Evolutionary conservation across 495 filamentous ascomycete genomes (phyloP).

Genomic region (Talaromyces proteolyticus): DNA sequence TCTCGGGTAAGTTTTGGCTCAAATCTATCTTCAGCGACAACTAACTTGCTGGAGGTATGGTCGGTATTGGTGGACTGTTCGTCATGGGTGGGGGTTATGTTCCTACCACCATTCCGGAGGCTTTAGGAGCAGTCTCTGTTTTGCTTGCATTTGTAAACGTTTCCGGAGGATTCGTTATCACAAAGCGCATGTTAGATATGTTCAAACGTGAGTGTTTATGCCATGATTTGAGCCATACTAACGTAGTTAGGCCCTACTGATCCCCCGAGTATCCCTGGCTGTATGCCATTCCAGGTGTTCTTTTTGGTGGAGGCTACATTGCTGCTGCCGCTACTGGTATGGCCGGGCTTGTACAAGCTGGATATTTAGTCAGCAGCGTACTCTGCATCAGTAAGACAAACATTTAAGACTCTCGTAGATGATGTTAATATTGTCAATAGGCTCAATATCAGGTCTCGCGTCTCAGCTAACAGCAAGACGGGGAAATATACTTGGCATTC

Average conservation of each 20-base stretch:
- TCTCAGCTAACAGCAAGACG: slow-evolving; percentile 72
- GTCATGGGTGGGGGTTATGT: slow-evolving; percentile 71
- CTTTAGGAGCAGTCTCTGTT: slow-evolving; percentile 69
- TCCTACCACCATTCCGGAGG: slow-evolving; percentile 69
- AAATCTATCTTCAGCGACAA: neutral
- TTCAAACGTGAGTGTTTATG: slow-evolving; percentile 53
- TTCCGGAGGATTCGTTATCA: slow-evolving; percentile 76
- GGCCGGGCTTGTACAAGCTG: slow-evolving; percentile 73
- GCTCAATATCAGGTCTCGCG: slow-evolving; percentile 64
- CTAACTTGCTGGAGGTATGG: slow-evolving; percentile 46
- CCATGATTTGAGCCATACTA: slow-evolving; percentile 6
- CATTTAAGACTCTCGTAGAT: neutral
- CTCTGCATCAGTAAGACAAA: slow-evolving; percentile 54
- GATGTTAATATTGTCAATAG: slow-evolving; percentile 13
- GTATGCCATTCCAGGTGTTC: slow-evolving; percentile 63
- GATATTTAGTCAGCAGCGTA: slow-evolving; percentile 72
- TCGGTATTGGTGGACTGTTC: slow-evolving; percentile 76
- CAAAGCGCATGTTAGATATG: slow-evolving; percentile 90
- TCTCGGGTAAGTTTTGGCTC: slow-evolving; percentile 48
- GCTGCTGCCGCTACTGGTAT: slow-evolving; percentile 71
- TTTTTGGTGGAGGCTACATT: slow-evolving; percentile 73
- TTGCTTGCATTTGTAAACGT: slow-evolving; percentile 79
- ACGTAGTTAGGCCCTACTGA: slow-evolving; percentile 56
- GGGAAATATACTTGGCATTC: slow-evolving; percentile 74
- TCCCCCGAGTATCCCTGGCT: slow-evolving; percentile 81